Evolutionary conservation across 768 basidiomycete genomes (phyloP).

Genomic region (Hericium coralloides): DNA sequence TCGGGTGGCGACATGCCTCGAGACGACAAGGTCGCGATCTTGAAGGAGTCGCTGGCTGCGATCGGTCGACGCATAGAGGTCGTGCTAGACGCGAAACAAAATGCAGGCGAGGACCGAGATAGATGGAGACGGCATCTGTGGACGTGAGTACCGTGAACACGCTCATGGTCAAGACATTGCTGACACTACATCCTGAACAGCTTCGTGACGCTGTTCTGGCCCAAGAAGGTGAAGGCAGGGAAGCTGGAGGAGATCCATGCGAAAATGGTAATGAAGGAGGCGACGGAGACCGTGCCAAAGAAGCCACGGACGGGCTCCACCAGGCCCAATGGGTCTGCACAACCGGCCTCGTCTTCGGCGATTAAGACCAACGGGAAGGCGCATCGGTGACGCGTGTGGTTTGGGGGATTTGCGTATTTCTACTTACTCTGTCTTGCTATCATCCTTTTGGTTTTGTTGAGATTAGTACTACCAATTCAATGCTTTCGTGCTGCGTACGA

Average conservation of each 20-base stretch:
- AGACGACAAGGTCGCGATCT: slow-evolving; percentile 91
- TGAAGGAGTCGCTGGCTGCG: slow-evolving; percentile 91
- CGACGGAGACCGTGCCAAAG: slow-evolving; percentile 43
- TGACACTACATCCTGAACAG: slow-evolving; percentile 30
- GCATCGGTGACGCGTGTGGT: slow-evolving; percentile 45
- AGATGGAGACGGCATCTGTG: slow-evolving; percentile 93
- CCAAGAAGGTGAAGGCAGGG: slow-evolving; percentile 88
- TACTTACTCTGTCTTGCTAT: background rate
- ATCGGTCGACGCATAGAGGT: slow-evolving; percentile 89
- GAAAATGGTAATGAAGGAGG: slow-evolving; percentile 90
- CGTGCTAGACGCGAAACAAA: slow-evolving; percentile 68
- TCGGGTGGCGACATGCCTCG: slow-evolving; percentile 90
- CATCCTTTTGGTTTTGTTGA: background rate
- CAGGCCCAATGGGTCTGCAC: slow-evolving; percentile 33
- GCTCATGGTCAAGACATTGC: background rate
- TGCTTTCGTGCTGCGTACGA: too few relatives aligned
- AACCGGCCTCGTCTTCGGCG: slow-evolving; percentile 34
- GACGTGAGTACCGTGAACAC: slow-evolving; percentile 93
- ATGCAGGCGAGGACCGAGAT: slow-evolving; percentile 73
- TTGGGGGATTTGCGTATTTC: background rate
- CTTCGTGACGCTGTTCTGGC: slow-evolving; percentile 96
- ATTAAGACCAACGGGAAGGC: slow-evolving; percentile 53
- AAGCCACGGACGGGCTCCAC: slow-evolving; percentile 46
- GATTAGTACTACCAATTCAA: too few relatives aligned
- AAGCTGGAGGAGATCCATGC: slow-evolving; percentile 94